Percentiles rank a stretch among this genome's conserved stretches.
These are phyloP conservation scores for Apiospora arundinis DNA, from an alignment of 2,329 filamentous ascomycete genomes.

Conservation along the genomic window DNA sequence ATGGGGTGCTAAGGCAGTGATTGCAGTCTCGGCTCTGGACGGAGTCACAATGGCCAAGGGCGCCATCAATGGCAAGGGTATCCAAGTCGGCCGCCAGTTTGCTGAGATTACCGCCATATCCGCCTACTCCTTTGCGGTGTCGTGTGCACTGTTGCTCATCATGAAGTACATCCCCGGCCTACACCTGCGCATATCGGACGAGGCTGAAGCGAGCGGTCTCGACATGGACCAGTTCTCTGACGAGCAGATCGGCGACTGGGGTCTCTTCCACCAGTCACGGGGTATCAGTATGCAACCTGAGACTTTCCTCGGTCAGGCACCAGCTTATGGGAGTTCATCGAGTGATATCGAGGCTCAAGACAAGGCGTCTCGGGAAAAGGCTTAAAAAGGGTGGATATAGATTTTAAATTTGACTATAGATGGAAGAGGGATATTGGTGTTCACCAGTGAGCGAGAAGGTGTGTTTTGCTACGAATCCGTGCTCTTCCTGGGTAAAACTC, in stretches of 20 bases:
- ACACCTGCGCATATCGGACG: constrained; percentile 59
- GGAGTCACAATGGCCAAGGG: constrained; percentile 55
- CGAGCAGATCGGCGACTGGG: constrained; percentile 45
- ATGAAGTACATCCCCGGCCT: constrained; percentile 64
- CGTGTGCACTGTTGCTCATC: constrained; percentile 58
- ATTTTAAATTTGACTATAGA: not conserved
- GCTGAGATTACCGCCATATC: constrained; percentile 63
- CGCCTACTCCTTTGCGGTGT: constrained; percentile 60
- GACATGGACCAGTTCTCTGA: constrained; percentile 42
- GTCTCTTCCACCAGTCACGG: constrained; percentile 29
- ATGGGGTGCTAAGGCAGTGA: no score
- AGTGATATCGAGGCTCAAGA: not conserved
- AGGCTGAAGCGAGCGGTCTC: constrained; percentile 60
- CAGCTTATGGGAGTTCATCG: not conserved
- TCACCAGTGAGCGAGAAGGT: not conserved
- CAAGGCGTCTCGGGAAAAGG: not conserved
- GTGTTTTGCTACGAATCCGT: not conserved
- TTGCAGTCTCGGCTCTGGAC: constrained; percentile 55
- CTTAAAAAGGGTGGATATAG: not conserved
- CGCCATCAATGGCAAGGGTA: constrained; percentile 58
- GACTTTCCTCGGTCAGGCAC: not conserved
- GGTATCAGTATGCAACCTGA: not conserved
- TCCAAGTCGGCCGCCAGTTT: constrained; percentile 63
- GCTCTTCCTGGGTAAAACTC: not conserved
- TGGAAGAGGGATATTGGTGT: no score